These are phyloP conservation scores for Neurospora sp. DNA, from an alignment of 495 filamentous ascomycete species.

Conservation along the genomic window DNA sequence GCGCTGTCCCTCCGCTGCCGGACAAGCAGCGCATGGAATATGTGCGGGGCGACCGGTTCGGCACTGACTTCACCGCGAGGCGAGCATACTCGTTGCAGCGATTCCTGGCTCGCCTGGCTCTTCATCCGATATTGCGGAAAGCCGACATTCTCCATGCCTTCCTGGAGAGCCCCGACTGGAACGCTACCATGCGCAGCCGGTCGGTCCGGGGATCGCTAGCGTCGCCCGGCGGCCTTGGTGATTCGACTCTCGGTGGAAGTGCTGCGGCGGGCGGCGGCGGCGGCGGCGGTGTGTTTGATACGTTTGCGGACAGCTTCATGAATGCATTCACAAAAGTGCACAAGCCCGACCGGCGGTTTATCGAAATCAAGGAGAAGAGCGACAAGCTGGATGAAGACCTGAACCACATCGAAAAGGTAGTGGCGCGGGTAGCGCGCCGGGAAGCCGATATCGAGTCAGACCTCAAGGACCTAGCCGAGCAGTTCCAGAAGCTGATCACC, in stretches of 20 bases:
- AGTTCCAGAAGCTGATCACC: conserved; percentile 84
- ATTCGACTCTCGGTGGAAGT: conserved; percentile 9
- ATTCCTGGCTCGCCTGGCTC: conserved; percentile 75
- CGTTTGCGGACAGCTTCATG: conserved; percentile 89
- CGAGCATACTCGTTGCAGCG: conserved; percentile 85
- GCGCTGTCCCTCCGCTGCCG: conserved; percentile 86
- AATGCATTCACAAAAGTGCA: conserved; percentile 95
- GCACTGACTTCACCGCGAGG: conserved; percentile 82
- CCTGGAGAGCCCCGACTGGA: conserved; percentile 90
- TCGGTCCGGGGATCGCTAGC: conserved; percentile 50
- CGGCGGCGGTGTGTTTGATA: conserved; percentile 69
- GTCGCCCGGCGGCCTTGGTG: conserved; percentile 6
- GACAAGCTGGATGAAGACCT: conserved; percentile 95
- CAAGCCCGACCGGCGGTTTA: conserved; percentile 89
- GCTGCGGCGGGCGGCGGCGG: conserved; percentile 6
- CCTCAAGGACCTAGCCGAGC: conserved; percentile 77
- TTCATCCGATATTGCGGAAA: conserved; percentile 86
- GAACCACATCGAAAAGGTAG: conserved; percentile 83
- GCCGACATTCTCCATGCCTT: conserved; percentile 73
- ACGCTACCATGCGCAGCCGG: conserved; percentile 79
- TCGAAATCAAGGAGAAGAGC: conserved; percentile 85
- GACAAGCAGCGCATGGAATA: conserved; percentile 99
- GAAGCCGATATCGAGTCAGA: conserved; percentile 85
- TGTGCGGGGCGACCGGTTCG: conserved; percentile 91
- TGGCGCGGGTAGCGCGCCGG: conserved; percentile 77